Evolutionary conservation across 163 green algal species (phyloP).

Genomic region (Prototheca cutis): DNA sequence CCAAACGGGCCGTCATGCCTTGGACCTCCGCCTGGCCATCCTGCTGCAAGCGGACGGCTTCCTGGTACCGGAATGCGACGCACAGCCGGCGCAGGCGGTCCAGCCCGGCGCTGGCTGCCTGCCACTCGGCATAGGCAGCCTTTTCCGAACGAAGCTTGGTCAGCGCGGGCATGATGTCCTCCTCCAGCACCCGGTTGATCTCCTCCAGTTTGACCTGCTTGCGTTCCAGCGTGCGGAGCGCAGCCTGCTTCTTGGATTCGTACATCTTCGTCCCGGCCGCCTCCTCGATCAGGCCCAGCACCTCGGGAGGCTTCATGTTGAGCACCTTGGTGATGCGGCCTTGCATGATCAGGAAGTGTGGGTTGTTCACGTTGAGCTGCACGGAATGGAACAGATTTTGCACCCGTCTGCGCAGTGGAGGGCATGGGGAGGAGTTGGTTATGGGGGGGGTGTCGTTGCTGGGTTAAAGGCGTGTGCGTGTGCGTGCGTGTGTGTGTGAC

Average conservation of each 20-base stretch:
- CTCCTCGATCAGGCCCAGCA: slow-evolving; percentile 96
- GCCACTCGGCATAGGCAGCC: slow-evolving; percentile 73
- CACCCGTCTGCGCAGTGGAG: slow-evolving; percentile 60
- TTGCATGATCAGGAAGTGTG: slow-evolving; percentile 99
- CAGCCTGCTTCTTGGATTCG: slow-evolving; percentile 91
- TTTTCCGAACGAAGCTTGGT: slow-evolving; percentile 72
- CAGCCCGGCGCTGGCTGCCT: slow-evolving; percentile 36
- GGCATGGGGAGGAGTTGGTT: background rate
- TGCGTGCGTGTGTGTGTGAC: too few species aligned
- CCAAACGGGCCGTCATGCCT: slow-evolving; percentile 17
- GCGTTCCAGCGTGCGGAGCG: slow-evolving; percentile 89
- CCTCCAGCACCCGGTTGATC: slow-evolving; percentile 86
- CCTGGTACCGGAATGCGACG: slow-evolving; percentile 69
- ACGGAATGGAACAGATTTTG: slow-evolving; percentile 98
- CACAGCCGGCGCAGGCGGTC: slow-evolving; percentile 75
- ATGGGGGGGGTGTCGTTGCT: too few species aligned
- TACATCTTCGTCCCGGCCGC: slow-evolving; percentile 97
- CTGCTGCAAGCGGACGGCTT: slow-evolving; percentile 32
- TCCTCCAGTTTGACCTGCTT: slow-evolving; percentile 93
- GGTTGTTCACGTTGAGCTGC: slow-evolving; percentile 99
- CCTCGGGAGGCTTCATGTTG: slow-evolving; percentile 99
- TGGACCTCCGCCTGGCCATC: slow-evolving; percentile 33
- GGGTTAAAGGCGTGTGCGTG: too few species aligned
- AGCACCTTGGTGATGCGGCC: slow-evolving; percentile 97
- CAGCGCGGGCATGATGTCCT: slow-evolving; percentile 83